Percentiles rank a stretch among this genome's conserved stretches.
phyloP scores from a whole-genome alignment of 192 early-diverging fungal genomes.

The Umbelopsis sp. region DNA sequence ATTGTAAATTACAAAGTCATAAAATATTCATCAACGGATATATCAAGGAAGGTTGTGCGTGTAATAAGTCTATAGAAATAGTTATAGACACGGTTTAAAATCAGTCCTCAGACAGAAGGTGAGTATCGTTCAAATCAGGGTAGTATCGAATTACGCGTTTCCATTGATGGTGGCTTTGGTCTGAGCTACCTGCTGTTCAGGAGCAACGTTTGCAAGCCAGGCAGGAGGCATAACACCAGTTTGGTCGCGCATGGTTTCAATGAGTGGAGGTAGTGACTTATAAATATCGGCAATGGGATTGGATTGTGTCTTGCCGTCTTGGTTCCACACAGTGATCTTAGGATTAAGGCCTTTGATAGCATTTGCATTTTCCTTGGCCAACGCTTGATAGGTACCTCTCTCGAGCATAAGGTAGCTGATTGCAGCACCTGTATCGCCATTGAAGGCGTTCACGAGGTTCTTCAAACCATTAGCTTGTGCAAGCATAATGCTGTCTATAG shows the following conservation, averaged over 20 bases:
- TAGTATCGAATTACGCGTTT: neutral
- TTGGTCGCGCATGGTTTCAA: conserved; percentile 49
- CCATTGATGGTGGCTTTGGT: neutral
- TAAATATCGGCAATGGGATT: conserved; percentile 48
- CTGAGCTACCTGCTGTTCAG: neutral
- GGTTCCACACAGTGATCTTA: conserved; percentile 58
- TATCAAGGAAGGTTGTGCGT: no score
- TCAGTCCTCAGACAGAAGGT: neutral
- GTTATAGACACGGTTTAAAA: no score
- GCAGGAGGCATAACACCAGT: conserved; percentile 50
- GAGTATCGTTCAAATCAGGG: neutral
- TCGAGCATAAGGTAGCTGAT: conserved; percentile 60
- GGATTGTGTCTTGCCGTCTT: conserved; percentile 22
- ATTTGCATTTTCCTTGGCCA: conserved; percentile 53
- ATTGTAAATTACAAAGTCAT: no score
- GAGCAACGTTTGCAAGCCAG: conserved; percentile 4
- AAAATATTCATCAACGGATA: no score
- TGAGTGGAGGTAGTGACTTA: conserved; percentile 44
- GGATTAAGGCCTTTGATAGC: conserved; percentile 55
- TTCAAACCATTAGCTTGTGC: conserved; percentile 53
- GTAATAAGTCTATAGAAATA: no score
- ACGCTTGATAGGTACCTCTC: conserved; percentile 46
- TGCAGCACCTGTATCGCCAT: conserved; percentile 33
- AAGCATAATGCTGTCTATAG: conserved; percentile 35
- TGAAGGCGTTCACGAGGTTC: conserved; percentile 31